phyloP scores from a whole-genome alignment of 768 basidiomycete species.

The Kwoniella pini region DNA sequence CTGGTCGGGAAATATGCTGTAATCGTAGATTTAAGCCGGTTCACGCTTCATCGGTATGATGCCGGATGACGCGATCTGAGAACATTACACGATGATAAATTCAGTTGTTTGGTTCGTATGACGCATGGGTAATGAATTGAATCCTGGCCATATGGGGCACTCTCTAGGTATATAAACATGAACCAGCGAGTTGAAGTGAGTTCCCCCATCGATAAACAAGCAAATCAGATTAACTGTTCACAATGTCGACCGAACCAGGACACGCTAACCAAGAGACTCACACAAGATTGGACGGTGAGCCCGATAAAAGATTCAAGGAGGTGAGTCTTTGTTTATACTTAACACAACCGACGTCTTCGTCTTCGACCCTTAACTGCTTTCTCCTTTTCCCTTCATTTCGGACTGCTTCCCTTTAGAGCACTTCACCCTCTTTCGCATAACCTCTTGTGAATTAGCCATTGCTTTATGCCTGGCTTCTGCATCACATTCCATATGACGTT shows the following conservation, averaged over 20 bases:
- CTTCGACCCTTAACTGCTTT: too few relatives aligned
- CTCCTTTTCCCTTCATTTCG: neutral
- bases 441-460: too few relatives aligned
- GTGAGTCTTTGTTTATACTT: constrained; percentile 18
- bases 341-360: neutral
- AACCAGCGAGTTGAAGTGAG: too few relatives aligned
- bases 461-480: too few relatives aligned
- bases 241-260: constrained; percentile 39
- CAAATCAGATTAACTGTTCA: neutral
- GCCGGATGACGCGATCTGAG: neutral
- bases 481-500: neutral
- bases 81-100: constrained; percentile 1
- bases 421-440: neutral
- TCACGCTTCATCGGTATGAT: neutral
- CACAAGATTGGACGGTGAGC: constrained; percentile 37
- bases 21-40: too few relatives aligned
- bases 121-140: neutral
- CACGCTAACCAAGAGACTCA: constrained; percentile 39
- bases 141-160: too few relatives aligned
- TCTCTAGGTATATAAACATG: constrained; percentile 4
- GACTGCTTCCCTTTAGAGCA: neutral
- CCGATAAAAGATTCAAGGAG: constrained; percentile 52
- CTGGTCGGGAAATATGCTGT: too few relatives aligned
- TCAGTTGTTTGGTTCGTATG: neutral
- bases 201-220: neutral